Evolutionary conservation across 495 filamentous ascomycete species (phyloP).

Genomic region (Chaetomium tenue): DNA sequence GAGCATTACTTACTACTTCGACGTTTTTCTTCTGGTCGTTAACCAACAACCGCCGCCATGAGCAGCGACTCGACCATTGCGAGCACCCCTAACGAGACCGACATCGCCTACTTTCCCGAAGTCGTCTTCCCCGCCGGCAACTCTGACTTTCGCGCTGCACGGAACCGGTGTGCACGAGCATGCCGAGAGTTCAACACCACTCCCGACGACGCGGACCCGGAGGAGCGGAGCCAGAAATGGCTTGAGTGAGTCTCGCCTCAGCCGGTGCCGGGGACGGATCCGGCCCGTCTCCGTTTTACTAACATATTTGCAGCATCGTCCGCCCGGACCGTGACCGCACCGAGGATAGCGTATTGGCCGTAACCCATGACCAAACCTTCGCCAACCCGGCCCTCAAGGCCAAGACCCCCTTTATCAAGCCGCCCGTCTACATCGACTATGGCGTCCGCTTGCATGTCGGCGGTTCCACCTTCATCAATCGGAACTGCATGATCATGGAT

Average conservation of each 20-base stretch:
- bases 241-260: constrained; percentile 34
- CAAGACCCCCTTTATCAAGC: constrained; percentile 39
- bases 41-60: constrained; percentile 3
- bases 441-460: constrained; percentile 36
- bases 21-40: background rate
- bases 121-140: constrained; percentile 38
- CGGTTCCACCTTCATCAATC: constrained; percentile 39
- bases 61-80: constrained; percentile 12
- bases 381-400: constrained; percentile 33
- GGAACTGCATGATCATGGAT: constrained; percentile 40
- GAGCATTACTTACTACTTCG: background rate
- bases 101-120: constrained; percentile 2
- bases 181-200: constrained; percentile 40
- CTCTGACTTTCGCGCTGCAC: constrained; percentile 36
- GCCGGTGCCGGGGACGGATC: background rate
- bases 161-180: constrained; percentile 35
- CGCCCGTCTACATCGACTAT: constrained; percentile 40
- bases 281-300: background rate
- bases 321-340: constrained; percentile 33
- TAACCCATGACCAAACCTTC: constrained; percentile 40
- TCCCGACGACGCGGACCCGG: constrained; percentile 36
- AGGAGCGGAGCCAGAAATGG: constrained; percentile 32
- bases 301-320: constrained; percentile 31
- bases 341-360: constrained; percentile 24
- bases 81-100: constrained; percentile 1